These are phyloP conservation scores for Lumnitzera littorea DNA, from an alignment of 345 rosid species.

Conservation along the genomic window DNA sequence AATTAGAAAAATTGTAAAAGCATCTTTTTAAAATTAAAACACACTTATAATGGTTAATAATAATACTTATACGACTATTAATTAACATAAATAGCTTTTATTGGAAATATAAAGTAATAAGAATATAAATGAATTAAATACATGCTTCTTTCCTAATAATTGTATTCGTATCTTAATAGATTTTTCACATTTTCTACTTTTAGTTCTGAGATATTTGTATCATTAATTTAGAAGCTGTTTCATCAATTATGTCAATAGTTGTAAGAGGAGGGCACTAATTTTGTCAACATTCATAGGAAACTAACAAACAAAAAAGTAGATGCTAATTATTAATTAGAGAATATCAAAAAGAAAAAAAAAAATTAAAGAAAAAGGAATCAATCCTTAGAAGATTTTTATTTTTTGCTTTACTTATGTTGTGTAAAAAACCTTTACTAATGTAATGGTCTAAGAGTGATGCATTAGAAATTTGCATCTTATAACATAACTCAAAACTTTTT, in stretches of 20 bases:
- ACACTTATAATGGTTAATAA: too few relatives aligned
- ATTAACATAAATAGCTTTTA: too few relatives aligned
- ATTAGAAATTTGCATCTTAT: constrained; percentile 86
- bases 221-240: constrained; percentile 89
- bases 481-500: constrained; percentile 85
- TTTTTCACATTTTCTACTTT: too few relatives aligned
- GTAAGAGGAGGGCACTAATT: constrained; percentile 8
- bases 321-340: neutral
- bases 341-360: neutral
- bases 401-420: constrained; percentile 59
- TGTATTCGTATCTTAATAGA: too few relatives aligned
- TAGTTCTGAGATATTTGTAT: too few relatives aligned
- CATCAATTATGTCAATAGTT: constrained; percentile 91
- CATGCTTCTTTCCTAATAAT: too few relatives aligned
- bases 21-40: too few relatives aligned
- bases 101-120: too few relatives aligned
- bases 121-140: too few relatives aligned
- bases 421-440: constrained; percentile 85
- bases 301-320: neutral
- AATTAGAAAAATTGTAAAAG: too few relatives aligned
- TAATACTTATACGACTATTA: too few relatives aligned
- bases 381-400: too few relatives aligned
- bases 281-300: neutral
- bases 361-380: neutral
- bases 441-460: constrained; percentile 82